Evolutionary conservation across 495 filamentous ascomycete genomes (phyloP).

Genomic region (Pseudevernia furfuracea): DNA sequence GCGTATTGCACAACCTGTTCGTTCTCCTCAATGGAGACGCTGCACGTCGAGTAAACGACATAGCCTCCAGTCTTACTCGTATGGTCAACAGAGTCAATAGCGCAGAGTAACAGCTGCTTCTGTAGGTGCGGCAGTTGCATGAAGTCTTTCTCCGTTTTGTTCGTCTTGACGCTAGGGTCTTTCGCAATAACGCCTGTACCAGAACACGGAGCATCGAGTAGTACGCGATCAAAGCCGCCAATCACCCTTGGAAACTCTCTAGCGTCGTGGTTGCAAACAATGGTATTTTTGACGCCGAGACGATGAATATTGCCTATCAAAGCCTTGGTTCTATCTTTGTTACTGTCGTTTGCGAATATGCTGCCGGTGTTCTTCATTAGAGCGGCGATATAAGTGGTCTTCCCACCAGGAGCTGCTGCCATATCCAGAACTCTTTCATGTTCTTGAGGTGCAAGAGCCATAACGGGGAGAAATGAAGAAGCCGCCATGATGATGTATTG

Average conservation of each 20-base stretch:
- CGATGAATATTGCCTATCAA: constrained; percentile 97
- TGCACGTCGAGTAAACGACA: constrained; percentile 90
- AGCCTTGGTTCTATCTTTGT: constrained; percentile 88
- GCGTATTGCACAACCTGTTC: constrained; percentile 92
- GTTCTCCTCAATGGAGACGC: constrained; percentile 86
- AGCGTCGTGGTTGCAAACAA: constrained; percentile 92
- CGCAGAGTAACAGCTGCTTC: constrained; percentile 84
- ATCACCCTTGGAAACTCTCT: constrained; percentile 81
- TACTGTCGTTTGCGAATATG: constrained; percentile 94
- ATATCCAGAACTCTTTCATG: constrained; percentile 87
- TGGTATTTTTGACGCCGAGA: constrained; percentile 83
- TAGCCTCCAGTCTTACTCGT: constrained; percentile 81
- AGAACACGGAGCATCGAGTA: constrained; percentile 75
- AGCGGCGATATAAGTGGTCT: constrained; percentile 92
- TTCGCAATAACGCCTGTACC: constrained; percentile 91
- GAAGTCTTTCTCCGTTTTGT: constrained; percentile 93
- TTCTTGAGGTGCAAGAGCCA: constrained; percentile 92
- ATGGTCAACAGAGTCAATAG: constrained; percentile 91
- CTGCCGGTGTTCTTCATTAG: constrained; percentile 97
- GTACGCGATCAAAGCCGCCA: constrained; percentile 82
- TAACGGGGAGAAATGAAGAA: constrained; percentile 93
- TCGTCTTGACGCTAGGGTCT: constrained; percentile 91
- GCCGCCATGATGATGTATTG: constrained; percentile 98
- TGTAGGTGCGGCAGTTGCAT: constrained; percentile 84
- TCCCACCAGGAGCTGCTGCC: constrained; percentile 96